phyloP scores from a whole-genome alignment of 768 basidiomycete species.

The Kwoniella bestiolae region DNA sequence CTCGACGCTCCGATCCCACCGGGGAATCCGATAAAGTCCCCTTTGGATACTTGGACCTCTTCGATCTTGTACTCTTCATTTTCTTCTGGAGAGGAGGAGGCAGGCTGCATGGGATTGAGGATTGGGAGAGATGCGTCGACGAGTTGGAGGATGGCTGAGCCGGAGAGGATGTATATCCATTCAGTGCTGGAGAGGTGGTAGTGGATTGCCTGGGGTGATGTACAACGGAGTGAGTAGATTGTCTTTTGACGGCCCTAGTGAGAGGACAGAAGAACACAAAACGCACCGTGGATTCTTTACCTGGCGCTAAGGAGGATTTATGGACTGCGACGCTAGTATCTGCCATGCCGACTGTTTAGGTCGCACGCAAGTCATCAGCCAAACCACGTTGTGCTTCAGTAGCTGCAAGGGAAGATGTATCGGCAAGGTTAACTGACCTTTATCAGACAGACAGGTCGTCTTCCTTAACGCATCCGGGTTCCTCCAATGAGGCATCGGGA shows the following conservation, averaged over 20 bases:
- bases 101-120: slow-evolving; percentile 1
- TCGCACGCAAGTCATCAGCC: not conserved
- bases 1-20: slow-evolving; percentile 10
- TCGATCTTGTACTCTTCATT: slow-evolving; percentile 8
- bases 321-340: slow-evolving; percentile 4
- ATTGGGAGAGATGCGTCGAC: slow-evolving; percentile 20
- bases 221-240: not conserved
- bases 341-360: slow-evolving; percentile 4
- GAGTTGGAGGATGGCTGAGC: slow-evolving; percentile 10
- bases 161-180: slow-evolving; percentile 28
- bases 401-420: too few species aligned
- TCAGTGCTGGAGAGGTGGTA: slow-evolving; percentile 23
- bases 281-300: slow-evolving; percentile 8
- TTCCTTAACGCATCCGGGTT: slow-evolving; percentile 6
- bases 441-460: slow-evolving; percentile 11
- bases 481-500: not conserved
- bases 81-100: not conserved
- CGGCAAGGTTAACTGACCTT: too few species aligned
- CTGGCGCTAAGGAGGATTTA: not conserved
- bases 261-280: not conserved
- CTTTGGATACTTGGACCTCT: slow-evolving; percentile 11
- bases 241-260: not conserved
- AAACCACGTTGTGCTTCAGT: too few species aligned
- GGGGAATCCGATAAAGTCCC: slow-evolving; percentile 29
- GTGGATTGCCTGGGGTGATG: slow-evolving; percentile 15